These are phyloP conservation scores for Xylaria polymorpha DNA, from an alignment of 2,329 filamentous ascomycete species.

Conservation along the genomic window DNA sequence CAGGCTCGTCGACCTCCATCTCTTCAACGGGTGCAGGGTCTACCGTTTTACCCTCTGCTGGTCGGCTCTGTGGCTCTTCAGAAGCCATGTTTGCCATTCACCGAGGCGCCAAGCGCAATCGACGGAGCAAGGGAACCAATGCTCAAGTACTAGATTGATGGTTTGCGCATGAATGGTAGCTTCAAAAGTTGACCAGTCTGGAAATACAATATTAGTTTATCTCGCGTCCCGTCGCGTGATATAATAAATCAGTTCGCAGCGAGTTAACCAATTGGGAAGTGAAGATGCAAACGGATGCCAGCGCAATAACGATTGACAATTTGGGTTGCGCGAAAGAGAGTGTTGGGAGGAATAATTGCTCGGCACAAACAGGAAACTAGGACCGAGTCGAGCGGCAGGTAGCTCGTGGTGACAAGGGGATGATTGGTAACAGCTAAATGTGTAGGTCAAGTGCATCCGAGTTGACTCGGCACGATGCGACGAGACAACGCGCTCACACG, in stretches of 20 bases:
- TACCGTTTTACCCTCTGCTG: conserved; percentile 42
- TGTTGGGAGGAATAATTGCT: neutral
- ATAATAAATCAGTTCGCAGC: neutral
- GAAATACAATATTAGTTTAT: conserved; percentile 8
- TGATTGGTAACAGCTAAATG: neutral
- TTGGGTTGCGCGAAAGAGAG: neutral
- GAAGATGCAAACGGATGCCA: conserved; percentile 1
- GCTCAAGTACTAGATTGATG: conserved; percentile 12
- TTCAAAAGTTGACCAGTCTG: conserved; percentile 12
- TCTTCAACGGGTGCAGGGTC: conserved; percentile 45
- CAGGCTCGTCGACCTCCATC: conserved; percentile 63
- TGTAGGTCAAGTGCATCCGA: neutral
- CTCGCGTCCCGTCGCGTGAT: neutral
- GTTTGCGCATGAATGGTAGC: conserved; percentile 29
- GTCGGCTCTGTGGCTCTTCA: conserved; percentile 46
- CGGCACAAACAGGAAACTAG: neutral
- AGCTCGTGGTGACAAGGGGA: conserved; percentile 1
- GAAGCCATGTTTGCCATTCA: conserved; percentile 51
- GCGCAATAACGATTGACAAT: neutral
- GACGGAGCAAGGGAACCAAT: conserved; percentile 20
- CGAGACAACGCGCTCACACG: conserved; percentile 1
- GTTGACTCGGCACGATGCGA: conserved; percentile 24
- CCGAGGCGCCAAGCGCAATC: conserved; percentile 29
- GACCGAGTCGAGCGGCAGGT: neutral
- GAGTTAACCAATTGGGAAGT: too few species aligned